A percentile compares a stretch with the other conserved stretches of the same genome.
phyloP scores from a whole-genome alignment of 768 basidiomycete genomes.

The Phylloporus scabripes region DNA sequence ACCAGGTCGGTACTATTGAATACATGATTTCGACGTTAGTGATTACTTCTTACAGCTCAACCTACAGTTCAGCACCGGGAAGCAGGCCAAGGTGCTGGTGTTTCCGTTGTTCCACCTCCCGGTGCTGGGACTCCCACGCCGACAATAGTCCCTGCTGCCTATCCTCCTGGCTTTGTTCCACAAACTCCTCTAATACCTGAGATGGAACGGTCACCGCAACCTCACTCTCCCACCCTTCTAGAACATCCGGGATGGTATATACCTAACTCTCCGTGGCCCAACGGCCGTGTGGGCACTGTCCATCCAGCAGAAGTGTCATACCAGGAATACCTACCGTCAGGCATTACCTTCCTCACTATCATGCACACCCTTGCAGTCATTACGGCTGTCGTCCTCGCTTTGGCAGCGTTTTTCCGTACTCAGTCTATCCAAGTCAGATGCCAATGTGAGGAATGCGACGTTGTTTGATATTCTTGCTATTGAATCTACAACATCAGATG shows the following conservation, averaged over 20 bases:
- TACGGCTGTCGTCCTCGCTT: slow-evolving; percentile 33
- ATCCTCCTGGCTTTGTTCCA: slow-evolving; percentile 21
- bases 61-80: slow-evolving; percentile 14
- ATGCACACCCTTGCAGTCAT: slow-evolving; percentile 31
- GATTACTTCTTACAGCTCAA: slow-evolving; percentile 10
- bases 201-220: slow-evolving; percentile 1
- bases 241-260: slow-evolving; percentile 12
- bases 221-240: slow-evolving; percentile 24
- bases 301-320: slow-evolving; percentile 33
- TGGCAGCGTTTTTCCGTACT: slow-evolving; percentile 33
- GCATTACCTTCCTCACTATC: neutral
- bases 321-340: slow-evolving; percentile 1
- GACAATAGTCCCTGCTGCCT: slow-evolving; percentile 10
- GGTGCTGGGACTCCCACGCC: slow-evolving; percentile 3
- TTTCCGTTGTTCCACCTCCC: slow-evolving; percentile 21
- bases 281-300: slow-evolving; percentile 21
- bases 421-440: slow-evolving; percentile 36
- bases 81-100: slow-evolving; percentile 11
- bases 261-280: slow-evolving; percentile 17
- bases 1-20: slow-evolving; percentile 28
- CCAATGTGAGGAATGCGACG: slow-evolving; percentile 35
- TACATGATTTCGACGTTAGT: neutral
- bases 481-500: slow-evolving; percentile 2
- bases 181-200: slow-evolving; percentile 20
- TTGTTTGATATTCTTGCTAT: slow-evolving; percentile 3